phyloP scores from a whole-genome alignment of 768 basidiomycete genomes.

The Amanita exitialis region DNA sequence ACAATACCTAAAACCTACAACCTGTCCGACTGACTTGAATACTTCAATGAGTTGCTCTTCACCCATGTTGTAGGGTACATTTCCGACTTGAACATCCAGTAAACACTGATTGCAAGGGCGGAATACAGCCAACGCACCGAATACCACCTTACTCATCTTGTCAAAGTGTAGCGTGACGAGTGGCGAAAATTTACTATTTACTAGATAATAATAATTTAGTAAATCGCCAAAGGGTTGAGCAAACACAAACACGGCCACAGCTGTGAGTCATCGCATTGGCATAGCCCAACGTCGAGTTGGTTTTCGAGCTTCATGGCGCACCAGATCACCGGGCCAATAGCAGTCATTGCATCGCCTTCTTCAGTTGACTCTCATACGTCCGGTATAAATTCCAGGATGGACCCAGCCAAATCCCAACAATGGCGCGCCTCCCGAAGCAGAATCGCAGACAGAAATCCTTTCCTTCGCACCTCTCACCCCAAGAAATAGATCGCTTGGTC shows the following conservation, averaged over 20 bases:
- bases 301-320: no score
- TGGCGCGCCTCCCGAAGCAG: neutral
- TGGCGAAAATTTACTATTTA: neutral
- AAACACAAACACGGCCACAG: no score
- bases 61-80: slow-evolving; percentile 86
- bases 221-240: no score
- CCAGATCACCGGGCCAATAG: no score
- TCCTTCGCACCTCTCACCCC: neutral
- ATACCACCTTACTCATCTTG: slow-evolving; percentile 62
- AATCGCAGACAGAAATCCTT: neutral
- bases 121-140: slow-evolving; percentile 34
- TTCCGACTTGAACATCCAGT: slow-evolving; percentile 48
- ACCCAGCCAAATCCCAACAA: neutral
- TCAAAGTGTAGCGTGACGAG: neutral
- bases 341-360: no score
- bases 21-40: slow-evolving; percentile 83
- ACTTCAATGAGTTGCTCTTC: slow-evolving; percentile 85
- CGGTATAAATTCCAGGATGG: neutral
- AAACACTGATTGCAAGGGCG: neutral
- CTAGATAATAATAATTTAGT: no score
- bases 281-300: no score
- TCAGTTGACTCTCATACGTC: no score
- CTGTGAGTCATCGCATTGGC: no score
- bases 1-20: slow-evolving; percentile 74
- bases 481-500: neutral